phyloP scores from a whole-genome alignment of 2,329 filamentous ascomycete species.

The Aureobasidium sp. region DNA sequence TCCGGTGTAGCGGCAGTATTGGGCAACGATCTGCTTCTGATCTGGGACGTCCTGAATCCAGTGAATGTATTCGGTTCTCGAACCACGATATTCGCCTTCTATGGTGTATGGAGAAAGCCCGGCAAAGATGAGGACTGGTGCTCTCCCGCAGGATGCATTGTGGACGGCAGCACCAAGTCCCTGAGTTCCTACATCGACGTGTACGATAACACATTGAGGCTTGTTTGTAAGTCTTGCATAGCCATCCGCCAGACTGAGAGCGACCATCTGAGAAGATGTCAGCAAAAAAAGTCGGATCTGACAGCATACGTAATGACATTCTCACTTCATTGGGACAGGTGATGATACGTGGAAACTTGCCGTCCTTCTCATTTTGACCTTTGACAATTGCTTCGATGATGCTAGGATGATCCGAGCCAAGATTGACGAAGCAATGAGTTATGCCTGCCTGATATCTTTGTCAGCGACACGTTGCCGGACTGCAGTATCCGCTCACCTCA shows the following conservation, averaged over 20 bases:
- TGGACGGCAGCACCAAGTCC: constrained; percentile 71
- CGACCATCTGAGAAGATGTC: constrained; percentile 55
- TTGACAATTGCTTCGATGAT: constrained; percentile 77
- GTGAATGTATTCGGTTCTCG: constrained; percentile 77
- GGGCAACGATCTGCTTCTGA: constrained; percentile 70
- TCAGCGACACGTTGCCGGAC: too few species aligned
- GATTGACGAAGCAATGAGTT: constrained; percentile 57
- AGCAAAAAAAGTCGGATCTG: not conserved
- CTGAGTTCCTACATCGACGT: constrained; percentile 77
- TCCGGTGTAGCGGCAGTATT: constrained; percentile 77
- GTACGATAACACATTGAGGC: constrained; percentile 70
- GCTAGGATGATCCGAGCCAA: constrained; percentile 66
- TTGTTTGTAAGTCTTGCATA: constrained; percentile 66
- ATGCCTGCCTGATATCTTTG: constrained; percentile 42
- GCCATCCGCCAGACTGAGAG: constrained; percentile 76
- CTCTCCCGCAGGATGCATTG: constrained; percentile 68
- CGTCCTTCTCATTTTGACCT: constrained; percentile 59
- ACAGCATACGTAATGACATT: constrained; percentile 31
- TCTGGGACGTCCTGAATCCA: constrained; percentile 82
- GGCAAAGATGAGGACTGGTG: constrained; percentile 70
- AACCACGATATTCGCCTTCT: constrained; percentile 69
- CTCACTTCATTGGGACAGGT: constrained; percentile 72
- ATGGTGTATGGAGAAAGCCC: constrained; percentile 70
- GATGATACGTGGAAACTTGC: constrained; percentile 63
- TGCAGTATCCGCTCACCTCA: constrained; percentile 47